Percentiles rank a stretch among this genome's conserved stretches.
These are phyloP conservation scores for Ogataea methylovora DNA, from an alignment of 805 yeast genomes.

Conservation along the genomic window DNA sequence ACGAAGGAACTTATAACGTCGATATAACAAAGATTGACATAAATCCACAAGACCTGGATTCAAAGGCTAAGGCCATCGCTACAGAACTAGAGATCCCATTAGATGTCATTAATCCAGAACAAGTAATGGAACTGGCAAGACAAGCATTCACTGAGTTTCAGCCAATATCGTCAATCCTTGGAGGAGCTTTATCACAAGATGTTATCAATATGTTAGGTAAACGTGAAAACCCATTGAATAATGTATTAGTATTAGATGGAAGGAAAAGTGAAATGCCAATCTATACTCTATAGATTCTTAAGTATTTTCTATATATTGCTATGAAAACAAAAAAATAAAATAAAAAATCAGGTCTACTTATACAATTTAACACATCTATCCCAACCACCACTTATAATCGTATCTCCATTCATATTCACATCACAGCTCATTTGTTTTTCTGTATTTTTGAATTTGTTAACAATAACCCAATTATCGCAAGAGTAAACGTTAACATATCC, in stretches of 20 bases:
- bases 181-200: slow-evolving; percentile 88
- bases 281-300: slow-evolving; percentile 48
- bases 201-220: slow-evolving; percentile 74
- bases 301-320: neutral
- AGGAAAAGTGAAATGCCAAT: slow-evolving; percentile 68
- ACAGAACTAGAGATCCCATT: slow-evolving; percentile 37
- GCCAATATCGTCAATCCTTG: slow-evolving; percentile 81
- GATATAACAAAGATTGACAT: slow-evolving; percentile 18
- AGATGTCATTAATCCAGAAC: slow-evolving; percentile 31
- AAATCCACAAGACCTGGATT: slow-evolving; percentile 20
- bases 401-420: slow-evolving; percentile 31
- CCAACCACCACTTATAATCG: slow-evolving; percentile 70
- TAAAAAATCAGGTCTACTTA: slow-evolving; percentile 5
- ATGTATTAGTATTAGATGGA: slow-evolving; percentile 73
- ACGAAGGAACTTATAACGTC: slow-evolving; percentile 6
- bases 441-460: slow-evolving; percentile 44
- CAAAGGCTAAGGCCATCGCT: slow-evolving; percentile 24
- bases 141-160: slow-evolving; percentile 62
- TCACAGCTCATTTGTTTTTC: slow-evolving; percentile 75
- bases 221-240: slow-evolving; percentile 76
- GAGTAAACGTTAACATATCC: slow-evolving; percentile 55
- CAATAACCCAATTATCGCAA: slow-evolving; percentile 60
- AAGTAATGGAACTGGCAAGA: slow-evolving; percentile 31
- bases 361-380: slow-evolving; percentile 64
- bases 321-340: neutral